A percentile compares a stretch with the other conserved stretches of the same genome.
These are phyloP conservation scores for Dipsacomyces acuminosporus DNA, from an alignment of 371 early-diverging fungal genomes.

Conservation along the genomic window DNA sequence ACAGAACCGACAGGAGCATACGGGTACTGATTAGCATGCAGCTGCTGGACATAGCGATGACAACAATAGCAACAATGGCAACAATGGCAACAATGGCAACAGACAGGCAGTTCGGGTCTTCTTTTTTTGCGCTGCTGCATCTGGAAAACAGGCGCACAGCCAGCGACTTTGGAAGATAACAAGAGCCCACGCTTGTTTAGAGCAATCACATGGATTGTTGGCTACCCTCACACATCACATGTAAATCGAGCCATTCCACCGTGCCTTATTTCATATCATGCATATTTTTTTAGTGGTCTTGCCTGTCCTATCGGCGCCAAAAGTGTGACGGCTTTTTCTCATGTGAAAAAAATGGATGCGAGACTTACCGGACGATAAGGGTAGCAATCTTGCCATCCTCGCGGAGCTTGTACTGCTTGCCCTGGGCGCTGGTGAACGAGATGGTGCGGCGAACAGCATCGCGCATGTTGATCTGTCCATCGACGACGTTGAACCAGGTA, in stretches of 20 bases:
- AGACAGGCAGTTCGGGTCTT: too few species aligned
- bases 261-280: too few species aligned
- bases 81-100: too few species aligned
- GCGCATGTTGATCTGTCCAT: slow-evolving; percentile 88
- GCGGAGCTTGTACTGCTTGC: slow-evolving; percentile 86
- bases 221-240: too few species aligned
- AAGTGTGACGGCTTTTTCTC: background rate
- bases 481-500: slow-evolving; percentile 85
- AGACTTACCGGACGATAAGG: slow-evolving; percentile 64
- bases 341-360: background rate
- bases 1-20: slow-evolving; percentile 19
- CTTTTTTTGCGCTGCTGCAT: too few species aligned
- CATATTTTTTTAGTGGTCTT: too few species aligned
- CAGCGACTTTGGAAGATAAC: background rate
- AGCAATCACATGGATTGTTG: too few species aligned
- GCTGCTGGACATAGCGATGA: too few species aligned
- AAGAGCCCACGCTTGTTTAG: too few species aligned
- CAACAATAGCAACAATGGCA: too few species aligned
- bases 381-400: slow-evolving; percentile 79
- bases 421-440: slow-evolving; percentile 75
- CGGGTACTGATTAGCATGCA: background rate
- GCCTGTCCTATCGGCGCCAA: too few species aligned
- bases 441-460: slow-evolving; percentile 86
- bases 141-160: background rate
- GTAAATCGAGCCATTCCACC: too few species aligned